These are phyloP conservation scores for Lactarius psammicola DNA, from an alignment of 768 basidiomycete genomes.

Conservation along the genomic window DNA sequence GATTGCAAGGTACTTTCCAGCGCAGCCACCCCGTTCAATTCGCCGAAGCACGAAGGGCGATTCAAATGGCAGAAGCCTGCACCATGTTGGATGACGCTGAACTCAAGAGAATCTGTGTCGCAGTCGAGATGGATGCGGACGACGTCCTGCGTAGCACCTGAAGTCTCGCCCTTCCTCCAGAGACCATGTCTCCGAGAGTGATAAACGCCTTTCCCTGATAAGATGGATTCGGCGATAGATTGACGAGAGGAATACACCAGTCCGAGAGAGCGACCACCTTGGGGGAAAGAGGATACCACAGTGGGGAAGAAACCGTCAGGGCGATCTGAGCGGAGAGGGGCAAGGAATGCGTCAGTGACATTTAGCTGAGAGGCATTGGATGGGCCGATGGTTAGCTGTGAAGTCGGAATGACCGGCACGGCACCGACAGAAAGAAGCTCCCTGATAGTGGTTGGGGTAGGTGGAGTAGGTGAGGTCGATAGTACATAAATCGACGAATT, in stretches of 20 bases:
- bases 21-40: constrained; percentile 69
- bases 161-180: constrained; percentile 97
- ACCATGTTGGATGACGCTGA: constrained; percentile 86
- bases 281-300: constrained; percentile 67
- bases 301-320: constrained; percentile 93
- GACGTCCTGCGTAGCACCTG: constrained; percentile 89
- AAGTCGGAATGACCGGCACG: constrained; percentile 67
- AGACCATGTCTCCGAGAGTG: constrained; percentile 94
- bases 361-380: constrained; percentile 62
- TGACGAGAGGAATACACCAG: constrained; percentile 92
- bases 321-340: constrained; percentile 80
- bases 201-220: constrained; percentile 89
- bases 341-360: constrained; percentile 82
- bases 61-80: constrained; percentile 93
- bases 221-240: constrained; percentile 83
- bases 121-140: constrained; percentile 84
- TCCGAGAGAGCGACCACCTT: constrained; percentile 77
- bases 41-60: constrained; percentile 86
- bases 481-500: constrained; percentile 64
- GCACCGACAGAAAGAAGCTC: constrained; percentile 58
- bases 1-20: constrained; percentile 77
- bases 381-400: constrained; percentile 59
- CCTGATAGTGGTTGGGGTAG: constrained; percentile 58
- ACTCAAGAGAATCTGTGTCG: constrained; percentile 89
- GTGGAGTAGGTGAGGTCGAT: constrained; percentile 46